phyloP scores from a whole-genome alignment of 257 asterid genomes.

The Solanum rostratum region DNA sequence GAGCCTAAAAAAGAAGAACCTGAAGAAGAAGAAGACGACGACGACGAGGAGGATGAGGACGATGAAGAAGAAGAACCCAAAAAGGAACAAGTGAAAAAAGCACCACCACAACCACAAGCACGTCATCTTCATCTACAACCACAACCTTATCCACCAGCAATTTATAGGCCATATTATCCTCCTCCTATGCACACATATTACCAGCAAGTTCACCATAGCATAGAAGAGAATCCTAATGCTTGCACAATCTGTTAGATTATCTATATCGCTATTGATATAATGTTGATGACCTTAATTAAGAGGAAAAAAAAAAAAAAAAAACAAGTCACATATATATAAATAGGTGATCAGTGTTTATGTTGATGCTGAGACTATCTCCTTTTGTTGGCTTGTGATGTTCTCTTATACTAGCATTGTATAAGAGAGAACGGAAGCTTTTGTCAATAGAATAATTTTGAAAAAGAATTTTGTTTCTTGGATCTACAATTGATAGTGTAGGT shows the following conservation, averaged over 20 bases:
- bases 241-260: constrained; percentile 29
- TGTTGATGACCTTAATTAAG: background rate
- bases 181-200: constrained; percentile 37
- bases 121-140: background rate
- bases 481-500: background rate
- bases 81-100: background rate
- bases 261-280: background rate
- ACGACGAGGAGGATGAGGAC: constrained; percentile 5
- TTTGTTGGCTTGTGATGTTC: background rate
- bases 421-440: background rate
- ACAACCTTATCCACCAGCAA: background rate
- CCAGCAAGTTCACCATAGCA: constrained; percentile 35
- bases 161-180: constrained; percentile 26
- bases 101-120: background rate
- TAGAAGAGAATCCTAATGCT: constrained; percentile 64
- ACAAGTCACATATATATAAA: background rate
- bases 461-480: background rate
- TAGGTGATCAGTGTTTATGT: background rate
- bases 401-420: background rate
- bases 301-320: background rate
- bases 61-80: constrained; percentile 10
- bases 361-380: background rate
- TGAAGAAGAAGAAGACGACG: constrained; percentile 15
- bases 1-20: constrained; percentile 15
- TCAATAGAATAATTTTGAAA: background rate